Percentiles rank a stretch among this genome's conserved stretches.
These are phyloP conservation scores for Colletotrichum horii DNA, from an alignment of 2,329 filamentous ascomycete species.

Conservation along the genomic window DNA sequence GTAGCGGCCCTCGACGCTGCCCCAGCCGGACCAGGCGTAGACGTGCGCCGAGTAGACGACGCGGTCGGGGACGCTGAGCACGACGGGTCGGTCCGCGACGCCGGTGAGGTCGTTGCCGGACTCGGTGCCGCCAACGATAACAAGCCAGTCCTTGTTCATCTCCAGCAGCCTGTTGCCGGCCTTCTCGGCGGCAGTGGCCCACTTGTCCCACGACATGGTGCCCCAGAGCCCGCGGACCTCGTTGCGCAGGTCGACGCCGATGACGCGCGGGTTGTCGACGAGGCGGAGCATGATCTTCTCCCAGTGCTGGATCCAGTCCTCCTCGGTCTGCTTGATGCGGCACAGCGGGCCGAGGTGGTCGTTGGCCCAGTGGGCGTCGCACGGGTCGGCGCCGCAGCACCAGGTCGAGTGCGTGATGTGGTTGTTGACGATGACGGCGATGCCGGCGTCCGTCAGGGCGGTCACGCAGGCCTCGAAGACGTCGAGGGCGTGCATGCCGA, in stretches of 20 bases:
- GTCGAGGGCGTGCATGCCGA: constrained; percentile 62
- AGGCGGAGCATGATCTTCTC: constrained; percentile 67
- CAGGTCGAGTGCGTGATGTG: constrained; percentile 73
- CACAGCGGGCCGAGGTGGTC: constrained; percentile 66
- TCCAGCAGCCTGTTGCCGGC: constrained; percentile 65
- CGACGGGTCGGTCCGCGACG: constrained; percentile 59
- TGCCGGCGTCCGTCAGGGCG: constrained; percentile 64
- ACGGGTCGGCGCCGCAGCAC: constrained; percentile 73
- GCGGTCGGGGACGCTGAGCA: constrained; percentile 56
- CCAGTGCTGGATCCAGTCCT: constrained; percentile 72
- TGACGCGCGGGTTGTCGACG: constrained; percentile 62
- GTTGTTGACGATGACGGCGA: constrained; percentile 72
- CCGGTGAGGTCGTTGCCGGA: constrained; percentile 70
- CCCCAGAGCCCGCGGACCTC: constrained; percentile 74
- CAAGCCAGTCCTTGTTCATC: constrained; percentile 68
- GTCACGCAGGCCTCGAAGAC: constrained; percentile 64
- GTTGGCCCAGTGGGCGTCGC: constrained; percentile 71
- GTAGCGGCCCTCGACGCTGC: constrained; percentile 63
- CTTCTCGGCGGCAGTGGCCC: constrained; percentile 68
- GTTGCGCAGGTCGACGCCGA: constrained; percentile 72
- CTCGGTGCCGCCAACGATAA: constrained; percentile 71
- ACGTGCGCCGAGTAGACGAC: constrained; percentile 74
- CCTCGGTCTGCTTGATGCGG: constrained; percentile 66
- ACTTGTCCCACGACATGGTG: constrained; percentile 69
- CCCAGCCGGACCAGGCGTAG: constrained; percentile 75